Conservation (phyloP, 139 green algal species). For the Coccomyxa sp. region DNA sequence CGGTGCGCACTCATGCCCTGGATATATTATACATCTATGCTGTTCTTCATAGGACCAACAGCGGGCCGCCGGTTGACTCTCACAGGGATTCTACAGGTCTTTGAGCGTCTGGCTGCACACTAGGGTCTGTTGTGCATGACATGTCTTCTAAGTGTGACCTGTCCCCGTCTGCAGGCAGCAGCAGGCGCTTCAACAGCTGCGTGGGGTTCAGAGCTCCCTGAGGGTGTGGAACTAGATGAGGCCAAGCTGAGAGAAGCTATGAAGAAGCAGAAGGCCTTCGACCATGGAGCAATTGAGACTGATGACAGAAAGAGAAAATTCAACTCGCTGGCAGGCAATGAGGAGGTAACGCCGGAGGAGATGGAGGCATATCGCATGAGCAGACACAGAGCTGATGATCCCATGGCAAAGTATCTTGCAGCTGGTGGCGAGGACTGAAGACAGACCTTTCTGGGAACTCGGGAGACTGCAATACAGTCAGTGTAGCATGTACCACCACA, state of each 20-base stretch:
- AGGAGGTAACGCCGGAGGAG: slow-evolving; percentile 83
- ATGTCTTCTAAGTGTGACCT: no score
- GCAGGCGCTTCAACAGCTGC: neutral
- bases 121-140: no score
- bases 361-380: slow-evolving; percentile 97
- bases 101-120: no score
- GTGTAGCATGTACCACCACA: neutral
- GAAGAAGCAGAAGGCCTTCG: slow-evolving; percentile 46
- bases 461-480: no score
- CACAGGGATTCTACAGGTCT: no score
- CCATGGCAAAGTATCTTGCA: slow-evolving; percentile 39
- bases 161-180: no score
- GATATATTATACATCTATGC: no score
- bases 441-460: no score
- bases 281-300: slow-evolving; percentile 22
- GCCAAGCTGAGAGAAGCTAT: slow-evolving; percentile 75
- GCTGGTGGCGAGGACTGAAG: neutral
- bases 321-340: slow-evolving; percentile 58
- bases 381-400: slow-evolving; percentile 65
- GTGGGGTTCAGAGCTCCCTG: slow-evolving; percentile 59
- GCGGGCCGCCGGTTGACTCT: no score
- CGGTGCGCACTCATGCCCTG: no score
- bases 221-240: slow-evolving; percentile 62
- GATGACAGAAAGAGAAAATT: slow-evolving; percentile 86
- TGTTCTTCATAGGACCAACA: no score